These are phyloP conservation scores for Tulasnella sp. DNA, from an alignment of 768 basidiomycete genomes.

Conservation along the genomic window DNA sequence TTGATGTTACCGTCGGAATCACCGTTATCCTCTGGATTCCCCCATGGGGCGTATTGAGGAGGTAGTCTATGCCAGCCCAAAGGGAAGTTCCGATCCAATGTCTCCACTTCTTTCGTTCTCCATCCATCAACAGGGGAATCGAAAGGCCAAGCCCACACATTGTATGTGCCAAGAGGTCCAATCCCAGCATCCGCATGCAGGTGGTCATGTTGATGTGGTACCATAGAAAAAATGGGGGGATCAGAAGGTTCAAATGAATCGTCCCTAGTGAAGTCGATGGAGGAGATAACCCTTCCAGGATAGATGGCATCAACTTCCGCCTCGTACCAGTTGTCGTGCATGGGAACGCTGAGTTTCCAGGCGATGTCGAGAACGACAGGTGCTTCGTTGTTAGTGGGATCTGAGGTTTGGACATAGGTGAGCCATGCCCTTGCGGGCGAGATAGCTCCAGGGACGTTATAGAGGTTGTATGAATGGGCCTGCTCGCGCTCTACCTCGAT, in stretches of 20 bases:
- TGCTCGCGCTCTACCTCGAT: constrained; percentile 37
- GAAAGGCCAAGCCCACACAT: constrained; percentile 63
- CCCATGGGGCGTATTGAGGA: constrained; percentile 15
- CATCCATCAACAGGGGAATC: no score
- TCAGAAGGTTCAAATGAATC: constrained; percentile 30
- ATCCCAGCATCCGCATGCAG: constrained; percentile 53
- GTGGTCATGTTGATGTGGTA: constrained; percentile 21
- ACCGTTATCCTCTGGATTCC: constrained; percentile 19
- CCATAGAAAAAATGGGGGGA: no score
- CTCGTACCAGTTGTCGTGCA: constrained; percentile 94
- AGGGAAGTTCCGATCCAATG: constrained; percentile 89
- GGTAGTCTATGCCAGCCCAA: constrained; percentile 61
- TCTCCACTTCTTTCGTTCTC: no score
- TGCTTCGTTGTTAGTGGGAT: constrained; percentile 35
- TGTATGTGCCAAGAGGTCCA: constrained; percentile 69
- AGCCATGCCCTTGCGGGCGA: constrained; percentile 67
- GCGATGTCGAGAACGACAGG: constrained; percentile 70
- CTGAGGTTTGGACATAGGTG: constrained; percentile 64
- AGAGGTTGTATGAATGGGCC: constrained; percentile 33
- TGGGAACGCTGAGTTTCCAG: constrained; percentile 89
- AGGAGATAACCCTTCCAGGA: constrained; percentile 69
- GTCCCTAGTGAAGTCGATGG: constrained; percentile 91
- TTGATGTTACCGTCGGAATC: constrained; percentile 29
- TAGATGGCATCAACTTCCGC: constrained; percentile 57
- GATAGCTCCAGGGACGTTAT: constrained; percentile 61